Base-by-base conservation (phyloP, 139 green algal species). In the Chlorella sp. region DNA sequence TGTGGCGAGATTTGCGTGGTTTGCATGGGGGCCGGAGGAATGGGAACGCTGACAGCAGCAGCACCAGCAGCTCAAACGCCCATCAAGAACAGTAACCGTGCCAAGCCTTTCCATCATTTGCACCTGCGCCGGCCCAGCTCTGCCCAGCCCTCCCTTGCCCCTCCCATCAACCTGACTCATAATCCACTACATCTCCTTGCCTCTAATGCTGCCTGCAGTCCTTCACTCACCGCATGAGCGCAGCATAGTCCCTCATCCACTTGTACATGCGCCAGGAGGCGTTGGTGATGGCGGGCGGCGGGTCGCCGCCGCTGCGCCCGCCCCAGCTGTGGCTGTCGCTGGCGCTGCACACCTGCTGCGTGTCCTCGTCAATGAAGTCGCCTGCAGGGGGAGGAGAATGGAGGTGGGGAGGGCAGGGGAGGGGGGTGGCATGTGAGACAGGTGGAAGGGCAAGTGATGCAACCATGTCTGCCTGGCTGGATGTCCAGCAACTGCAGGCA, bases 181-280 rank as follows among this genome's bases (percentile, higher is more conserved):
- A 57, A 16, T 57, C 48, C 48, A 57, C n/a, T 5, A 57, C 9
- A 9, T 16, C 48, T 9, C 48, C 48, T 16, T 57, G 48, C 48
- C 48, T 9, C 9, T 57, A 57, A 57, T 16, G 9, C 48, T 57
- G 1, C 5, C 53, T 53, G n/a, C 53, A 57, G 5, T 5, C 48
- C 48, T 9, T 57, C 48, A 57, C 84, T 68, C 40, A 94, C 90
- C 91, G 81, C 93, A 95, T 95, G 12, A 95, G 92, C 26, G 79
- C 32, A 0, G 80, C 91, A 76, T 95, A 95, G 60, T 95, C 89
- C 9, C 77, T 57, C 86, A 95, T 83, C 90, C 90, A 93, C 77
- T 93, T 90, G 73, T 83, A 84, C 30, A 95, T 87, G 79, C 92
- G 91, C 89, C 88, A 85, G 3, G 91, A 91, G 2, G 92, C 81